These are phyloP conservation scores for Suillus luteus DNA, from an alignment of 768 basidiomycete species.

Conservation along the genomic window DNA sequence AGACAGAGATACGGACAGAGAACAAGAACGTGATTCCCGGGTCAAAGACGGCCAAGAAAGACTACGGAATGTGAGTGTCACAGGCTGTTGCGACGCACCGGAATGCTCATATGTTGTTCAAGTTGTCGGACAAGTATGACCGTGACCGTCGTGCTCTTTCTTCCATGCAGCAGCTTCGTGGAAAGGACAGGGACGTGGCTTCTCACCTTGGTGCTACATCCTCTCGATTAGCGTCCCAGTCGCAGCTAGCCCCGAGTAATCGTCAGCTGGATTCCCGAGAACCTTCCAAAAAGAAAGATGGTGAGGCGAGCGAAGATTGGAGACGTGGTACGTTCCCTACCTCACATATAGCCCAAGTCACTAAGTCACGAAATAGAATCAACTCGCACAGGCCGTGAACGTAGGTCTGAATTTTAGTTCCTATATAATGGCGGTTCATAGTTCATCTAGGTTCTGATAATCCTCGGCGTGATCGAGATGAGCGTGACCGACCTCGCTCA, in stretches of 20 bases:
- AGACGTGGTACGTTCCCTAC: slow-evolving; percentile 62
- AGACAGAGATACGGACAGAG: slow-evolving; percentile 47
- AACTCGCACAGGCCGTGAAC: slow-evolving; percentile 55
- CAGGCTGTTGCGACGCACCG: background rate
- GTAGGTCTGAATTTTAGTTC: slow-evolving; percentile 40
- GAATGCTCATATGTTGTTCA: slow-evolving; percentile 8
- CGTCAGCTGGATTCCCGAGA: slow-evolving; percentile 65
- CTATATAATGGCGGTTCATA: slow-evolving; percentile 10
- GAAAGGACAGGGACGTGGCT: slow-evolving; percentile 67
- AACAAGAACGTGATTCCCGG: slow-evolving; percentile 55
- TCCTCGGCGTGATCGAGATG: slow-evolving; percentile 56
- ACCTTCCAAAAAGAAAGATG: slow-evolving; percentile 62
- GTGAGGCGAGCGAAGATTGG: slow-evolving; percentile 83
- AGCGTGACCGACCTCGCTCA: slow-evolving; percentile 69
- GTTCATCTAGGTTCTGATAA: slow-evolving; percentile 49
- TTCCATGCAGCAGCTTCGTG: slow-evolving; percentile 50
- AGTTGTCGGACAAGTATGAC: slow-evolving; percentile 90
- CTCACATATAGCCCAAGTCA: slow-evolving; percentile 15
- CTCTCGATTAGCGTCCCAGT: slow-evolving; percentile 41
- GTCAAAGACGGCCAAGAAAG: slow-evolving; percentile 81
- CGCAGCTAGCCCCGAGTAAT: slow-evolving; percentile 38
- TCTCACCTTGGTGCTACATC: slow-evolving; percentile 55
- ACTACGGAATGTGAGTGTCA: slow-evolving; percentile 64
- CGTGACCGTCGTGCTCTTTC: slow-evolving; percentile 69
- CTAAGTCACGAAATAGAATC: slow-evolving; percentile 46